Base-by-base conservation (phyloP, 2,329 filamentous ascomycete genomes). In the Phialemoniopsis sp. region DNA sequence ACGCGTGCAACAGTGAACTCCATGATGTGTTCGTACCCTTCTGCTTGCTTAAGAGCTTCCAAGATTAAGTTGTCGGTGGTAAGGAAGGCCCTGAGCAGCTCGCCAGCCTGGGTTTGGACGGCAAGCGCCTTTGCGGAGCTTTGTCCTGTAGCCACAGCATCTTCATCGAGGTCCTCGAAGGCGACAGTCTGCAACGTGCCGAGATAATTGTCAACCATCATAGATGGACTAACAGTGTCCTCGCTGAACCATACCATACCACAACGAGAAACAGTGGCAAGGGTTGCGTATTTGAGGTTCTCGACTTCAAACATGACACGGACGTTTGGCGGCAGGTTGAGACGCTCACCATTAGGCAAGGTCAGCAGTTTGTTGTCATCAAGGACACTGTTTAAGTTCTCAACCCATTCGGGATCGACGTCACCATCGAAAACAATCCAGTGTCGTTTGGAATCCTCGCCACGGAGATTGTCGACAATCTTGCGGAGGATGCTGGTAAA, bases 201-300 rank as follows among this genome's bases (percentile, higher is more conserved):
- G 38, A 98, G 78, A 55, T 98, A 96, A 63, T 97, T 88, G 46
- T 80, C 74, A 31, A 97, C 85, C 81, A 97, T 87, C 86, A 98
- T 95, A 49, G 78, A 78, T 2, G 91, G 80, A 26, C 89, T 91
- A 31, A 99, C 91, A 19, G 90, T 97, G 57, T 98, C 94, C 54
- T 96, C 91, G 58, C 89, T 98, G 68, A 97, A 98, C 93, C 93
- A 99, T 13, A 99, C 94, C 93, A 99, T 99, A 75, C 93, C 93
- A 61, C 93, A 99, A 67, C 93, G 89, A 82, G 87, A 94, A 57
- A 99, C 93, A n/a, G 93, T 99, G 40, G 93, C 93, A 33, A 98
- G 78, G 0, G 93, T 99, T 29, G 93, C 93, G 59, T 98, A 98
- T 59, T 94, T 95, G 44, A 99, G 73, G 4, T 85, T 97, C 67